phyloP scores from a whole-genome alignment of 257 asterid species.

The Gentiana dahurica region DNA sequence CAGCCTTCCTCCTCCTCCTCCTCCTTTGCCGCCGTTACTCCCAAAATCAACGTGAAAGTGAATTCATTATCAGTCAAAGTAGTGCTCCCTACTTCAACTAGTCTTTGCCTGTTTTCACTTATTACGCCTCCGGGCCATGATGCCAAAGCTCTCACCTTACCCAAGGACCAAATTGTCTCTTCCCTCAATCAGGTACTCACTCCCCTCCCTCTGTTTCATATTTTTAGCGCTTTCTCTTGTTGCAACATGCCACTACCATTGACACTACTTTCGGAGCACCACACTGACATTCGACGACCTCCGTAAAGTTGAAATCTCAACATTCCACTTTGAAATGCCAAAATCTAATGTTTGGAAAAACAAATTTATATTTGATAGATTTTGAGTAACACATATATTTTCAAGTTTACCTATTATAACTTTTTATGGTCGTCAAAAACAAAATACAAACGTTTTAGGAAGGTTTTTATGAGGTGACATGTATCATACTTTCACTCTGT shows the following conservation, averaged over 20 bases:
- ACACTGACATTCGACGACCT: no score
- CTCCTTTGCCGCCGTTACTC: conserved; percentile 12
- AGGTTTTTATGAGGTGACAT: neutral
- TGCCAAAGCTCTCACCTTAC: conserved; percentile 58
- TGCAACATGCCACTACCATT: no score
- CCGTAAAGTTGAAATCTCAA: no score
- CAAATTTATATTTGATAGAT: no score
- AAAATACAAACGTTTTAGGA: no score
- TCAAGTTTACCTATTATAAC: no score
- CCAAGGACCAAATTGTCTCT: conserved; percentile 78
- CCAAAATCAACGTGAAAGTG: conserved; percentile 12
- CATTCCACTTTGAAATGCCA: no score
- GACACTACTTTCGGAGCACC: no score
- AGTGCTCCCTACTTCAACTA: conserved; percentile 41
- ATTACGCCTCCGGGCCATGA: conserved; percentile 39
- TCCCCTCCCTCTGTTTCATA: neutral
- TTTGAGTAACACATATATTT: no score
- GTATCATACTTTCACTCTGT: neutral
- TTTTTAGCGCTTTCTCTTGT: conserved; percentile 5
- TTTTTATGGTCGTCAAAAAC: no score
- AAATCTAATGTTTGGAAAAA: no score
- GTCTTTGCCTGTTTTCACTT: conserved; percentile 52
- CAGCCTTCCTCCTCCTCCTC: conserved; percentile 20
- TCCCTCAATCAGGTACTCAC: conserved; percentile 64
- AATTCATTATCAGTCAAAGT: conserved; percentile 16